A percentile compares a stretch with the other conserved stretches of the same genome.
Evolutionary conservation across 176 grass and related monocot genomes (phyloP).

Genomic region (Musa schizocarpa): DNA sequence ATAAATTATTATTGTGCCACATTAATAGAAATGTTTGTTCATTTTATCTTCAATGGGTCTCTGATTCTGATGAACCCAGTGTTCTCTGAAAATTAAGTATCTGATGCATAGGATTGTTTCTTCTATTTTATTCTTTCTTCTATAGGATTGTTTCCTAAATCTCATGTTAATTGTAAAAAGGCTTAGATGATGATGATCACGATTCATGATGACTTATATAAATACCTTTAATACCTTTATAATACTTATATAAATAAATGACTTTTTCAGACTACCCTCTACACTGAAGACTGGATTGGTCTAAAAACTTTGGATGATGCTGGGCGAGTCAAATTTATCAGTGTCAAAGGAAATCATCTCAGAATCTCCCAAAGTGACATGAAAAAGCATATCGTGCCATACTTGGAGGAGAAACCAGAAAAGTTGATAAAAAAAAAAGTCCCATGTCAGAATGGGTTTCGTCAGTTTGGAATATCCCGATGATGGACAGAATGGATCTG

Average conservation of each 20-base stretch:
- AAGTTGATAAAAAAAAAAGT: not conserved
- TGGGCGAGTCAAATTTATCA: slow-evolving; percentile 71
- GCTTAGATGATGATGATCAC: too few relatives aligned
- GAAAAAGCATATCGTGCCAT: slow-evolving; percentile 76
- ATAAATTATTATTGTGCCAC: not conserved
- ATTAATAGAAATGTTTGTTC: not conserved
- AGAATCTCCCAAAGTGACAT: slow-evolving; percentile 65
- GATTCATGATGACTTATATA: too few relatives aligned
- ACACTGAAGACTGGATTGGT: slow-evolving; percentile 82
- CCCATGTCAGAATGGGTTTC: not conserved
- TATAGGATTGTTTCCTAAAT: not conserved
- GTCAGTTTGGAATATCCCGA: not conserved
- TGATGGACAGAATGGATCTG: not conserved
- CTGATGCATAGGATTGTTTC: too few relatives aligned
- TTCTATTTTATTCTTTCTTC: not conserved
- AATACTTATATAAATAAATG: not conserved
- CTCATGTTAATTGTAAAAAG: not conserved
- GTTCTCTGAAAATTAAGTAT: not conserved
- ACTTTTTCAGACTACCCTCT: slow-evolving; percentile 47
- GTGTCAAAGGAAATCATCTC: slow-evolving; percentile 66
- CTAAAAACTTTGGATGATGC: slow-evolving; percentile 66
- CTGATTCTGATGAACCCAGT: not conserved
- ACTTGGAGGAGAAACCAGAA: slow-evolving; percentile 31
- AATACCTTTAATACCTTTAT: not conserved
- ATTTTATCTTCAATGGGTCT: not conserved